Conservation (phyloP, 306 rosid species). For the Rubus parviflorus region DNA sequence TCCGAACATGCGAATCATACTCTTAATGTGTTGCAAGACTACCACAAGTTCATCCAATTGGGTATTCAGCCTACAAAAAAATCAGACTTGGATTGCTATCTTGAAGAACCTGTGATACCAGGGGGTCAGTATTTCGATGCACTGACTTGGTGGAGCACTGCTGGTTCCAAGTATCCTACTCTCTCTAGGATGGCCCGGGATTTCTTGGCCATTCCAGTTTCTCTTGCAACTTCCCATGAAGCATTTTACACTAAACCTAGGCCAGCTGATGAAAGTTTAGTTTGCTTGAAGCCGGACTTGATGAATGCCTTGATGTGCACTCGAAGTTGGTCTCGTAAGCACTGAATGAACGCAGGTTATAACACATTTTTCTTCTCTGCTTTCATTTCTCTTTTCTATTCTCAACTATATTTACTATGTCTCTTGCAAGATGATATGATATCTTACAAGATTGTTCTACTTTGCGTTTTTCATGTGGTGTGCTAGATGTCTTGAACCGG, state of each 20-base stretch:
- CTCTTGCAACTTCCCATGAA: not conserved
- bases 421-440: not conserved
- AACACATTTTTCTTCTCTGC: not conserved
- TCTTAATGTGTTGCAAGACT: not conserved
- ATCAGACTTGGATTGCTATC: conserved; percentile 17
- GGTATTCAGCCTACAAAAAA: not conserved
- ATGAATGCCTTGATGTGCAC: conserved; percentile 22
- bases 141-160: conserved; percentile 23
- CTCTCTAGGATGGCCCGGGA: conserved; percentile 22
- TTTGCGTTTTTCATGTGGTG: not conserved
- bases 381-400: not conserved
- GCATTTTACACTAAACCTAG: conserved; percentile 19
- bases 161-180: conserved; percentile 6
- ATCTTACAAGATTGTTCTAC: not conserved
- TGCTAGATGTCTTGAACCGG: not conserved
- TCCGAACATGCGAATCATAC: not conserved
- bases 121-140: conserved; percentile 6
- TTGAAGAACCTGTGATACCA: conserved; percentile 19
- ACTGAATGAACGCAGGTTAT: not conserved
- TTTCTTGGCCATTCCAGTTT: conserved; percentile 19
- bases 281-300: not conserved
- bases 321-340: conserved; percentile 8
- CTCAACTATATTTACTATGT: not conserved
- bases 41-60: not conserved
- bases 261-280: conserved; percentile 1